Percentiles rank a stretch among this genome's conserved stretches.
These are phyloP conservation scores for Trichophaea hybrida DNA, from an alignment of 2,329 filamentous ascomycete species.

Conservation along the genomic window DNA sequence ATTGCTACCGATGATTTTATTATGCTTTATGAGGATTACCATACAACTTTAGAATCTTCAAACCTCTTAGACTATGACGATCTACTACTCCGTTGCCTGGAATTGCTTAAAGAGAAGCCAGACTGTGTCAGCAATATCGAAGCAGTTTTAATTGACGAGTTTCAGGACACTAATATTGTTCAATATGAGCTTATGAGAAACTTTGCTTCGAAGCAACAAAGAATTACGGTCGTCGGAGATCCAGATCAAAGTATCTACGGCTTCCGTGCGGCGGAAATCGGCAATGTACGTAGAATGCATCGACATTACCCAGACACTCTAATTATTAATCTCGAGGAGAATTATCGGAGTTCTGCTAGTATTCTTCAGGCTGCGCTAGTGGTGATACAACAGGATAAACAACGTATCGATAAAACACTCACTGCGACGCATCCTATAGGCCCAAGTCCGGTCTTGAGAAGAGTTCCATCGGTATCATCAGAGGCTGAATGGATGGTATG, in stretches of 20 bases:
- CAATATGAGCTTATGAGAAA: conserved; percentile 91
- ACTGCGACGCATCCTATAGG: conserved; percentile 68
- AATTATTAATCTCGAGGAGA: conserved; percentile 77
- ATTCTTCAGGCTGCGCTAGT: conserved; percentile 68
- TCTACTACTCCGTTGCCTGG: conserved; percentile 66
- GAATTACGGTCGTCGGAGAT: conserved; percentile 91
- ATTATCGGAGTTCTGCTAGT: conserved; percentile 78
- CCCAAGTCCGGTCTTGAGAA: conserved; percentile 65
- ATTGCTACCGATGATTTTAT: conserved; percentile 44
- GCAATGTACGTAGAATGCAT: conserved; percentile 69
- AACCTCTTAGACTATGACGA: conserved; percentile 93
- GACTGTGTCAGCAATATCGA: conserved; percentile 79
- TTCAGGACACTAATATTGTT: conserved; percentile 89
- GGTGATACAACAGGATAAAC: conserved; percentile 80
- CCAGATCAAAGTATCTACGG: conserved; percentile 97
- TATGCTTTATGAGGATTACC: conserved; percentile 57
- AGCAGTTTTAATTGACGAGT: conserved; percentile 87
- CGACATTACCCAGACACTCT: conserved; percentile 62
- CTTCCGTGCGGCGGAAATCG: conserved; percentile 83
- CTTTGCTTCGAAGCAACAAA: conserved; percentile 55
- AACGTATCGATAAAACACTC: conserved; percentile 64
- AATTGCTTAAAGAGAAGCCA: conserved; percentile 59
- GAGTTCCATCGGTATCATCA: conserved; percentile 49
- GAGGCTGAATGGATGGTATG: conserved; percentile 83
- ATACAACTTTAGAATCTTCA: conserved; percentile 55